Evolutionary conservation across 371 early-diverging fungal genomes (phyloP).

Genomic region (Mucor velutinosus): DNA sequence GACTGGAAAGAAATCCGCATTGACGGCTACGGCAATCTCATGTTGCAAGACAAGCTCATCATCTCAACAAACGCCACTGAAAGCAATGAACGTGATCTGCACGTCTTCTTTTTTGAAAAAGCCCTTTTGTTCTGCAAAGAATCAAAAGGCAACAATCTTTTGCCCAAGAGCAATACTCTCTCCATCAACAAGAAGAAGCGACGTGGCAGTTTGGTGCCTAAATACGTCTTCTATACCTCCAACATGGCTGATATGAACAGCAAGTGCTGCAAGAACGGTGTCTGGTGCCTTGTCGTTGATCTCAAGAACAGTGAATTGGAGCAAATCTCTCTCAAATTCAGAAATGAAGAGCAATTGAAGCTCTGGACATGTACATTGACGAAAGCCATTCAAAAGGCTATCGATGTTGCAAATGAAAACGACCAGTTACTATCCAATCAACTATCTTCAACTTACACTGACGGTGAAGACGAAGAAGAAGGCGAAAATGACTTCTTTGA

Average conservation of each 20-base stretch:
- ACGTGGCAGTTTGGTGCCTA: slow-evolving; percentile 66
- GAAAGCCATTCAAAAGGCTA: slow-evolving; percentile 37
- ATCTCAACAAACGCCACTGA: slow-evolving; percentile 58
- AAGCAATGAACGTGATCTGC: slow-evolving; percentile 76
- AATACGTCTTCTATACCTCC: slow-evolving; percentile 37
- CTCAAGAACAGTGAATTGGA: slow-evolving; percentile 79
- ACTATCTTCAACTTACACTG: neutral
- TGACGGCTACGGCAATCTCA: slow-evolving; percentile 77
- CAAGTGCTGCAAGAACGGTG: slow-evolving; percentile 15
- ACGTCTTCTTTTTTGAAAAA: slow-evolving; percentile 87
- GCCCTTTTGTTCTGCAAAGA: slow-evolving; percentile 81
- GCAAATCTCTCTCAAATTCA: slow-evolving; percentile 81
- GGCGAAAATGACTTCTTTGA: slow-evolving; percentile 45
- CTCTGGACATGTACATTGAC: slow-evolving; percentile 83
- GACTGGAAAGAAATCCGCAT: slow-evolving; percentile 37
- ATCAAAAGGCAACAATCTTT: slow-evolving; percentile 40
- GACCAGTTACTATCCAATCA: slow-evolving; percentile 4
- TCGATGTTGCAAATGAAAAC: slow-evolving; percentile 18
- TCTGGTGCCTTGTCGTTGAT: slow-evolving; percentile 68
- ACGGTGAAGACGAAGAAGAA: slow-evolving; percentile 19
- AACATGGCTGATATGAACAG: slow-evolving; percentile 7
- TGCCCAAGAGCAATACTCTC: slow-evolving; percentile 51
- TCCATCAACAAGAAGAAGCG: slow-evolving; percentile 50
- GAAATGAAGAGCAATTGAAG: slow-evolving; percentile 89
- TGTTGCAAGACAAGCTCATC: slow-evolving; percentile 80